These are phyloP conservation scores for Lodderomyces theae DNA, from an alignment of 1,139 yeast species.

Conservation along the genomic window DNA sequence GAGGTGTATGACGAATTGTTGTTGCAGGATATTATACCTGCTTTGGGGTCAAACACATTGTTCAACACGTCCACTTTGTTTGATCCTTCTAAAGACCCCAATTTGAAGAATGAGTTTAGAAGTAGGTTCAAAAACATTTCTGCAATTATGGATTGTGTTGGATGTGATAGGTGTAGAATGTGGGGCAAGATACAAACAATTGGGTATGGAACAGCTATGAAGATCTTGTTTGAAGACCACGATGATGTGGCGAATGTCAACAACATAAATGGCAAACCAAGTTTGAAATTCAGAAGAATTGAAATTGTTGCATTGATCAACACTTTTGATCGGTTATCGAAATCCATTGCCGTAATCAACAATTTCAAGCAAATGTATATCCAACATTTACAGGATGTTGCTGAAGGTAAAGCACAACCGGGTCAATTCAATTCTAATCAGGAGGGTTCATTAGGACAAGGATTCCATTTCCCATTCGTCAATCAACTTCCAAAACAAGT, in stretches of 20 bases:
- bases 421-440: constrained; percentile 39
- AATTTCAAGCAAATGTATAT: constrained; percentile 62
- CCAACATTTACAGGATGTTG: constrained; percentile 41
- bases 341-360: constrained; percentile 72
- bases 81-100: constrained; percentile 44
- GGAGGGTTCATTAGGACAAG: constrained; percentile 17
- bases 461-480: constrained; percentile 42
- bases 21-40: constrained; percentile 29
- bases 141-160: constrained; percentile 95
- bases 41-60: constrained; percentile 31
- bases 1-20: constrained; percentile 42
- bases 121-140: constrained; percentile 84
- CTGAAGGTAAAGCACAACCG: constrained; percentile 38
- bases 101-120: constrained; percentile 80
- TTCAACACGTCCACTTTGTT: constrained; percentile 47
- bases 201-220: constrained; percentile 95
- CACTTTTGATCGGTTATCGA: constrained; percentile 88
- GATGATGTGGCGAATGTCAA: constrained; percentile 17
- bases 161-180: constrained; percentile 93
- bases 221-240: constrained; percentile 78
- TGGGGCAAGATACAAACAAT: constrained; percentile 98
- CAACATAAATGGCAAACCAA: constrained; percentile 29
- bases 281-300: constrained; percentile 61
- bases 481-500: constrained; percentile 17
- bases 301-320: constrained; percentile 89